phyloP scores from a whole-genome alignment of 2,329 filamentous ascomycete species.

The Fusarium phyllophilum region DNA sequence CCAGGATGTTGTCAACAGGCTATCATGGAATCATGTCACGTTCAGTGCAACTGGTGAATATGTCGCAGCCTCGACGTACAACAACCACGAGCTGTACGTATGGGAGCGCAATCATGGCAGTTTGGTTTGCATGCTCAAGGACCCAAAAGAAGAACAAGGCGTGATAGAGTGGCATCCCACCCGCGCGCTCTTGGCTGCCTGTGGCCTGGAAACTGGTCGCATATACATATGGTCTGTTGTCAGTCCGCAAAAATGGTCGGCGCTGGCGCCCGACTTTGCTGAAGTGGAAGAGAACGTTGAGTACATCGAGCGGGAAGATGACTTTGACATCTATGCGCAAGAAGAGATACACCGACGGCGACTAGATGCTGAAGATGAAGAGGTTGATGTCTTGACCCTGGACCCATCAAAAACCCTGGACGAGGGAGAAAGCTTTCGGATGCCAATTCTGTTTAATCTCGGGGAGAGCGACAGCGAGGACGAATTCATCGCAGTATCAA shows the following conservation, averaged over 20 bases:
- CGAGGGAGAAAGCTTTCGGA: constrained; percentile 76
- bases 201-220: constrained; percentile 89
- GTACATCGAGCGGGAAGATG: constrained; percentile 94
- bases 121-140: constrained; percentile 95
- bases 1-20: constrained; percentile 93
- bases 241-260: constrained; percentile 96
- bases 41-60: constrained; percentile 96
- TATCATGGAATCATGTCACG: constrained; percentile 97
- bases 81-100: constrained; percentile 98
- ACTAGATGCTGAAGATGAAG: constrained; percentile 91
- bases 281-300: constrained; percentile 99
- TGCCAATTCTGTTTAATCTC: constrained; percentile 93
- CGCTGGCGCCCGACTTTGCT: constrained; percentile 93
- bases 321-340: constrained; percentile 96
- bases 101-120: constrained; percentile 96
- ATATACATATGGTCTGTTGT: constrained; percentile 98
- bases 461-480: constrained; percentile 96
- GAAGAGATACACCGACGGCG: constrained; percentile 93
- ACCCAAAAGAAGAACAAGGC: constrained; percentile 94
- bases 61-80: constrained; percentile 94
- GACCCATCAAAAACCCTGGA: constrained; percentile 72
- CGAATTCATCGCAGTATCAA: constrained; percentile 75
- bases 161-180: constrained; percentile 98
- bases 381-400: constrained; percentile 87
- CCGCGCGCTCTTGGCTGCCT: constrained; percentile 86